A percentile compares a stretch with the other conserved stretches of the same genome.
phyloP scores from a whole-genome alignment of 345 rosid genomes.

The Pseudoturritis turrita region DNA sequence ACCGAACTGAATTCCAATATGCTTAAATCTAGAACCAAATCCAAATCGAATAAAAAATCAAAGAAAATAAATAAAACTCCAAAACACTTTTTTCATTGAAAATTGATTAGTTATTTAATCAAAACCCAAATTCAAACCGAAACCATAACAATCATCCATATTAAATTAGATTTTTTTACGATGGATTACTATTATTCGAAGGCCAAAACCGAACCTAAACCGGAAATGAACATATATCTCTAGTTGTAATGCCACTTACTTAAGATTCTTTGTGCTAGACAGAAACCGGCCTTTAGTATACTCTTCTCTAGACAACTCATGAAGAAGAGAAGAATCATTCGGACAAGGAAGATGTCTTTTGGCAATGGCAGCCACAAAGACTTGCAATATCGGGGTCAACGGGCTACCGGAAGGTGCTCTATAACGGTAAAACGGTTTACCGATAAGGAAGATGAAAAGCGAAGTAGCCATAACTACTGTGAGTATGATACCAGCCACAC shows the following conservation, averaged over 20 bases:
- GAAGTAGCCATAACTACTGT: conserved; percentile 63
- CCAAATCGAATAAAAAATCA: too few species aligned
- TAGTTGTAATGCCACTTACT: conserved; percentile 42
- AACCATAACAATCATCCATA: too few species aligned
- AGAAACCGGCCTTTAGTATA: conserved; percentile 51
- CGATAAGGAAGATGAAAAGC: conserved; percentile 51
- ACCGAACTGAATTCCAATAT: too few species aligned
- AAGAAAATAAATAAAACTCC: too few species aligned
- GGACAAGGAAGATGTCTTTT: conserved; percentile 71
- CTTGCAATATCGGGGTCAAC: conserved; percentile 77
- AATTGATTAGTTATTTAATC: too few species aligned
- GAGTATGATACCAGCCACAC: conserved; percentile 62
- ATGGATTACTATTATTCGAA: neutral
- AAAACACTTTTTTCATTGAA: too few species aligned
- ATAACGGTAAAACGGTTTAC: conserved; percentile 72
- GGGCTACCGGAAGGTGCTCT: conserved; percentile 71
- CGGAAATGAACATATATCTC: neutral
- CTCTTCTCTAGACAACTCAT: conserved; percentile 44
- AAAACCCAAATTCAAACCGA: too few species aligned
- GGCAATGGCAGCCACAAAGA: conserved; percentile 64
- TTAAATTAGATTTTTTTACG: too few species aligned
- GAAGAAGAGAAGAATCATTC: conserved; percentile 42
- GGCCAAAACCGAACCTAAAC: neutral
- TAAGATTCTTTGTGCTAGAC: conserved; percentile 59
- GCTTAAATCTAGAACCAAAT: too few species aligned